Evolutionary conservation across 345 rosid genomes (phyloP).

Genomic region (Eucalyptus leucophloia): DNA sequence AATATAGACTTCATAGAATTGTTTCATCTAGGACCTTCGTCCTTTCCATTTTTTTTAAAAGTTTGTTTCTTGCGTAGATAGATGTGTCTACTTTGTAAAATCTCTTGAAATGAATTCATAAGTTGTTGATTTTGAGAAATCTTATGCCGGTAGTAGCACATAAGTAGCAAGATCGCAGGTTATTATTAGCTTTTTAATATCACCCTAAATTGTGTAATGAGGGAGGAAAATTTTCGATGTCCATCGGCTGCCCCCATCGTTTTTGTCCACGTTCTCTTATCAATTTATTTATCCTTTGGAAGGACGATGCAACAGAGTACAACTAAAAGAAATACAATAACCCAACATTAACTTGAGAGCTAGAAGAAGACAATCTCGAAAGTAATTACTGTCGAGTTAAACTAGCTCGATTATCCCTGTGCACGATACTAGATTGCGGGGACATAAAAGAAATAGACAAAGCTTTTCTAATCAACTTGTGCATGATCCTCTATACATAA

Average conservation of each 20-base stretch:
- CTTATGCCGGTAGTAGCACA: neutral
- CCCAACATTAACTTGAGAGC: neutral
- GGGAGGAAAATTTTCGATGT: neutral
- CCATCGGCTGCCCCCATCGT: neutral
- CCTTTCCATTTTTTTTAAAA: too few species aligned
- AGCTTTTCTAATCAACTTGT: neutral
- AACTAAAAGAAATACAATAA: neutral
- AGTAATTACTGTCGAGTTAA: neutral
- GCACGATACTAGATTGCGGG: neutral
- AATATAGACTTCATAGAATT: neutral
- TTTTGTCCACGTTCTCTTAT: neutral
- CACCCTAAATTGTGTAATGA: neutral
- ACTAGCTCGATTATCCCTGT: neutral
- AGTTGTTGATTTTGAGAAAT: neutral
- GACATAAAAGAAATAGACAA: neutral
- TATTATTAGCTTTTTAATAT: neutral
- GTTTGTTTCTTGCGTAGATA: too few species aligned
- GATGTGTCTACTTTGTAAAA: neutral
- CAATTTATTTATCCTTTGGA: neutral
- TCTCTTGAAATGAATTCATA: neutral
- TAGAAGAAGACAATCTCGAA: neutral
- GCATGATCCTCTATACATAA: neutral
- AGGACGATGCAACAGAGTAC: neutral
- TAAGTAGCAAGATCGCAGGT: neutral
- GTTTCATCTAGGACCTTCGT: neutral